Conservation (phyloP, 441 rosid genomes). For the Macaranga tanarius region DNA sequence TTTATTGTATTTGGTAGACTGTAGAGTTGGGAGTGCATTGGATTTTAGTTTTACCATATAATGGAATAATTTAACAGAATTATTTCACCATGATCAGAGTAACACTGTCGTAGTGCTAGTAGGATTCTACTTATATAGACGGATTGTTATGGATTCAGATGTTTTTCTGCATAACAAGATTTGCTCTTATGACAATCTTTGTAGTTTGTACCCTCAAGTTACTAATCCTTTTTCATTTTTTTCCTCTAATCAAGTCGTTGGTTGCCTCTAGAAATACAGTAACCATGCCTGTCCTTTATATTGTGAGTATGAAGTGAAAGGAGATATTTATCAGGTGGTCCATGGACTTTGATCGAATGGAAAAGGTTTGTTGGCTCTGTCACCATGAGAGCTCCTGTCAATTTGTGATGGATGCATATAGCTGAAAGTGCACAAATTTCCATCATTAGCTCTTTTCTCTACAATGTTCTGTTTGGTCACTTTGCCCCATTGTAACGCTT, state of each 20-base stretch:
- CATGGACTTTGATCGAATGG: background rate
- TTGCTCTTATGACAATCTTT: background rate
- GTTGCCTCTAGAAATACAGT: too few species aligned
- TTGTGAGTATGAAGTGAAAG: background rate
- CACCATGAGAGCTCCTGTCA: too few species aligned
- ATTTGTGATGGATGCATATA: too few species aligned
- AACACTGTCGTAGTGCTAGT: background rate
- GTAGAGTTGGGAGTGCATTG: constrained; percentile 5
- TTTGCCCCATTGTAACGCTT: too few species aligned
- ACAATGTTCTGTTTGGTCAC: too few species aligned
- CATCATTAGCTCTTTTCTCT: too few species aligned
- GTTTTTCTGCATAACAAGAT: background rate
- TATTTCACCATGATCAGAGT: background rate
- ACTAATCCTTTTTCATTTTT: background rate
- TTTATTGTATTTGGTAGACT: background rate
- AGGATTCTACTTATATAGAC: background rate
- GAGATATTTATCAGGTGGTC: background rate
- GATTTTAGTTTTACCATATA: constrained; percentile 7
- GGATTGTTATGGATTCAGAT: background rate
- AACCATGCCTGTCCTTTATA: background rate
- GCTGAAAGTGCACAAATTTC: too few species aligned
- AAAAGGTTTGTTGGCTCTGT: too few species aligned
- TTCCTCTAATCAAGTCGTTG: too few species aligned
- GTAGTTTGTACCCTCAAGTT: background rate
- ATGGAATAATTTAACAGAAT: constrained; percentile 14